Conservation (phyloP, 2,329 filamentous ascomycete species). For the Colletotrichum graminicola region DNA sequence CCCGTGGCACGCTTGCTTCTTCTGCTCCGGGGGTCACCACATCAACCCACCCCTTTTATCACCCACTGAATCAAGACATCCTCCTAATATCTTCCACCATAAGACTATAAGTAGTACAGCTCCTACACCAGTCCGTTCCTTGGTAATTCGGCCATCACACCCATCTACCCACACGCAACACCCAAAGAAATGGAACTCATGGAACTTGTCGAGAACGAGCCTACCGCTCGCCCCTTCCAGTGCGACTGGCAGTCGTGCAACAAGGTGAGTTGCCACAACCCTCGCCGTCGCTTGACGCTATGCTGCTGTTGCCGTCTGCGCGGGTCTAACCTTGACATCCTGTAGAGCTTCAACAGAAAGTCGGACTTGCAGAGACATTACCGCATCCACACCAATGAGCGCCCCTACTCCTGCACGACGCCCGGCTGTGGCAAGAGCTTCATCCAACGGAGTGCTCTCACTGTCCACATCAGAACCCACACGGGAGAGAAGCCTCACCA, state of each 20-base stretch:
- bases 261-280: conserved; percentile 61
- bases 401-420: conserved; percentile 72
- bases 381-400: conserved; percentile 78
- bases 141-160: conserved; percentile 47
- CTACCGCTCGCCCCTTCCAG: conserved; percentile 71
- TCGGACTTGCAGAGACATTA: conserved; percentile 78
- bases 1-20: conserved; percentile 36
- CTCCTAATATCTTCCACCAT: conserved; percentile 28
- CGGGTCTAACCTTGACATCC: conserved; percentile 42
- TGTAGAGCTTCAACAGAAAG: conserved; percentile 79
- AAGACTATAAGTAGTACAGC: conserved; percentile 39
- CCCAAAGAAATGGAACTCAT: conserved; percentile 69
- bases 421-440: conserved; percentile 77
- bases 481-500: conserved; percentile 79
- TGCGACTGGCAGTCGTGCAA: conserved; percentile 73
- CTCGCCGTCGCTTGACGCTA: neutral
- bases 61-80: conserved; percentile 37
- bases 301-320: neutral
- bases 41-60: conserved; percentile 25
- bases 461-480: conserved; percentile 78
- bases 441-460: conserved; percentile 77
- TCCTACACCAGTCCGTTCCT: conserved; percentile 46
- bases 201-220: conserved; percentile 74
- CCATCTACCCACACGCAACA: conserved; percentile 39
- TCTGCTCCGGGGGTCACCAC: conserved; percentile 10